Evolutionary conservation across 108 stramenopile species (phyloP).

Genomic region (Skeletonema grethae): DNA sequence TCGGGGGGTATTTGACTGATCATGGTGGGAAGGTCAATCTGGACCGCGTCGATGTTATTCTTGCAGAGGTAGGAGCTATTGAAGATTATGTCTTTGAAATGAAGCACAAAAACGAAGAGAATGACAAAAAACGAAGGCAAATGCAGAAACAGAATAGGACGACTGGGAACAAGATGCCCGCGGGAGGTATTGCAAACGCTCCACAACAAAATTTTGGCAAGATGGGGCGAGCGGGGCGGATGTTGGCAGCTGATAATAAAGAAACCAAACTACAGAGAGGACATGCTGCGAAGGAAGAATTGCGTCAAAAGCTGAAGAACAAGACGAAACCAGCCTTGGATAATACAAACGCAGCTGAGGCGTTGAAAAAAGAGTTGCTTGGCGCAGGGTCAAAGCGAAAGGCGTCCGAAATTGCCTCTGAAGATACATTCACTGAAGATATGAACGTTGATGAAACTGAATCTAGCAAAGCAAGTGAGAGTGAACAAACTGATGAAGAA

Average conservation of each 20-base stretch:
- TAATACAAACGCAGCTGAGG: conserved; percentile 68
- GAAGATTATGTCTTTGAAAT: conserved; percentile 96
- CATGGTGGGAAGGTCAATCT: conserved; percentile 94
- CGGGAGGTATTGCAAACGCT: conserved; percentile 37
- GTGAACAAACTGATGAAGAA: conserved; percentile 55
- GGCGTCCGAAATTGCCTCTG: conserved; percentile 33
- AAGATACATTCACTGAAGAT: conserved; percentile 37
- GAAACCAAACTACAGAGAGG: conserved; percentile 49
- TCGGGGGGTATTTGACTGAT: conserved; percentile 95
- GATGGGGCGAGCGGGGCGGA: conserved; percentile 71
- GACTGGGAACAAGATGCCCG: conserved; percentile 52
- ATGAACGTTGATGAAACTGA: conserved; percentile 47
- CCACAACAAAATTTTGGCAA: conserved; percentile 43
- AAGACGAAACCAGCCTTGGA: conserved; percentile 50
- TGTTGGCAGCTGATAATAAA: conserved; percentile 58
- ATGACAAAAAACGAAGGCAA: conserved; percentile 61
- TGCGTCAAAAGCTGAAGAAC: conserved; percentile 52
- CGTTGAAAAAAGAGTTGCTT: conserved; percentile 58
- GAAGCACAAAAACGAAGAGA: conserved; percentile 86
- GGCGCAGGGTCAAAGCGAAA: conserved; percentile 38
- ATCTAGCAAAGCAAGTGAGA: conserved; percentile 31
- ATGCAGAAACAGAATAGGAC: conserved; percentile 42
- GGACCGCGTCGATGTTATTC: conserved; percentile 89
- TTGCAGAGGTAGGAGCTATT: conserved; percentile 92
- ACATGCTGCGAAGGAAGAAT: conserved; percentile 50